Conservation (phyloP, 1,284 basidiomycete genomes). For the Phaffia rhodozyma region DNA sequence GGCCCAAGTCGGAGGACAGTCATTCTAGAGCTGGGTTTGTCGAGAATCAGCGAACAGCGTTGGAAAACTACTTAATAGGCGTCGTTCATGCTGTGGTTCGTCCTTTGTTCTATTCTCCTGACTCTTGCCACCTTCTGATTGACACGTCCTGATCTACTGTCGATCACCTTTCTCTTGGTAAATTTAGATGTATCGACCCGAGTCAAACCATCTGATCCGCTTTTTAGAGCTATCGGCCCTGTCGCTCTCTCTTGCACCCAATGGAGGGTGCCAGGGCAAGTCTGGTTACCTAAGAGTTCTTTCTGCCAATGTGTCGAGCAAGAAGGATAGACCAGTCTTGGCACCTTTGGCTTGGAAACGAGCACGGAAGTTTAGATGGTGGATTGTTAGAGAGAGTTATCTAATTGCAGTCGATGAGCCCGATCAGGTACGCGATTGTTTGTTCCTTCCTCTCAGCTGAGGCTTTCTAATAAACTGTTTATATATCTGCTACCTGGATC, state of each 20-base stretch:
- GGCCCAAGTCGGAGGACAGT: not conserved
- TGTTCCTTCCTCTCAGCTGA: not conserved
- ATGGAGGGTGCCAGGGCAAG: constrained; percentile 65
- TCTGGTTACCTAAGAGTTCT: constrained; percentile 63
- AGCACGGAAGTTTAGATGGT: constrained; percentile 73
- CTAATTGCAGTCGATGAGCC: constrained; percentile 77
- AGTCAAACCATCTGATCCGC: constrained; percentile 80
- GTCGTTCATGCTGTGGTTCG: constrained; percentile 79
- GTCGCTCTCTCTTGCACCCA: constrained; percentile 65
- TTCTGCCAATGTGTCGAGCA: constrained; percentile 36
- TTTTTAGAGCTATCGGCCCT: constrained; percentile 92
- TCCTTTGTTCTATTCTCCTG: constrained; percentile 20
- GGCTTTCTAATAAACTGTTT: not conserved
- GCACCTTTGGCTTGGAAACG: constrained; percentile 49
- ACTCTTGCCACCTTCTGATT: not conserved
- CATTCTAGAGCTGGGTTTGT: constrained; percentile 55
- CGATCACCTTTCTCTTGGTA: not conserved
- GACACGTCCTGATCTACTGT: not conserved
- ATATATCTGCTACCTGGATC: not conserved
- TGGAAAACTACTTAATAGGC: constrained; percentile 81
- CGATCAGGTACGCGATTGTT: constrained; percentile 50
- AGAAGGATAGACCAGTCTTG: constrained; percentile 37
- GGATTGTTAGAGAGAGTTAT: constrained; percentile 85
- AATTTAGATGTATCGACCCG: constrained; percentile 84
- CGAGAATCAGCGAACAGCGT: constrained; percentile 58